Percentiles rank a stretch among this genome's conserved stretches.
Evolutionary conservation across 805 yeast genomes (phyloP).

Genomic region (Cyberlindnera mycetangii): DNA sequence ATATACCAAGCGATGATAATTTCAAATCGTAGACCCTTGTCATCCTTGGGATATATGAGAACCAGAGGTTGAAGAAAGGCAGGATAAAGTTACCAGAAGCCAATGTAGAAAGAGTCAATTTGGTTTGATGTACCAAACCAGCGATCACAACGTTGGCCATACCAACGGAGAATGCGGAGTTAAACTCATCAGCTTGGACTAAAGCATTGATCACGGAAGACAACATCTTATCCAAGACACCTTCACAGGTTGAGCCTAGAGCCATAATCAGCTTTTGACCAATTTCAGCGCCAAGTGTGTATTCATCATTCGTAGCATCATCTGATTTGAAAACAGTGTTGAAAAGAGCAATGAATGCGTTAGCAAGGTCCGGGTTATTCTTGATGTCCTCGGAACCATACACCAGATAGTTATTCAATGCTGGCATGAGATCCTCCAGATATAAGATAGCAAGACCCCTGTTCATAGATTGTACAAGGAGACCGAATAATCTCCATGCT

Average conservation of each 20-base stretch:
- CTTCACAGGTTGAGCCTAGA: constrained; percentile 43
- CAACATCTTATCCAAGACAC: constrained; percentile 41
- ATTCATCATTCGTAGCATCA: constrained; percentile 55
- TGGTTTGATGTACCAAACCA: constrained; percentile 59
- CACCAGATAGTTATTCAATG: constrained; percentile 70
- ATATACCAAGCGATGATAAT: constrained; percentile 63
- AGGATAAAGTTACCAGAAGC: constrained; percentile 42
- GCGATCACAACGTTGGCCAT: constrained; percentile 62
- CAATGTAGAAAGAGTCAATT: constrained; percentile 48
- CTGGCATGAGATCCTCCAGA: constrained; percentile 72
- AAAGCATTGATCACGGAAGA: constrained; percentile 41
- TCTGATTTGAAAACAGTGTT: constrained; percentile 38
- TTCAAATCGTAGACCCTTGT: constrained; percentile 80
- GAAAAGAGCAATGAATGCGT: constrained; percentile 51
- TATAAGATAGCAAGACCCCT: constrained; percentile 58
- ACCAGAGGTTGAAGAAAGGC: constrained; percentile 61
- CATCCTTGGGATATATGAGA: constrained; percentile 49
- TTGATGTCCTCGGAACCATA: constrained; percentile 52
- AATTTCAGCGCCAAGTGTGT: constrained; percentile 56
- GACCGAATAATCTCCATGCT: constrained; percentile 72
- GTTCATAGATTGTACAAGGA: constrained; percentile 36
- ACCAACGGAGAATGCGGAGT: constrained; percentile 40
- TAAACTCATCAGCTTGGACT: constrained; percentile 24
- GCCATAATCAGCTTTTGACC: constrained; percentile 62
- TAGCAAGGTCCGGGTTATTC: constrained; percentile 43